Conservation (phyloP, 2,329 filamentous ascomycete species). For the Pochonia chlamydosporia region DNA sequence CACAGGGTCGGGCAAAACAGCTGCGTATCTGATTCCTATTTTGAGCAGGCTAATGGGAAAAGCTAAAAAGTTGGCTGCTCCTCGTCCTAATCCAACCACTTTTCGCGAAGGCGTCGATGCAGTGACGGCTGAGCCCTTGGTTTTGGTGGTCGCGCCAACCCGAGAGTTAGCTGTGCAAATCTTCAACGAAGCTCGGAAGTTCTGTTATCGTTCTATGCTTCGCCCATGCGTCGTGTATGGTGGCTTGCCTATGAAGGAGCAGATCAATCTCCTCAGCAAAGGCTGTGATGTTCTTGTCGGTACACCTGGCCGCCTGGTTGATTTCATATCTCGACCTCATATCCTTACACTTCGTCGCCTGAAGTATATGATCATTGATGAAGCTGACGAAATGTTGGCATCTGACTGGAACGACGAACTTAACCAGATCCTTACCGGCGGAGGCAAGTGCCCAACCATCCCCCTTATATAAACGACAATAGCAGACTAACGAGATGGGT, state of each 20-base stretch:
- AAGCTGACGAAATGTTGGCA: slow-evolving; percentile 88
- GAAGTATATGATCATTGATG: slow-evolving; percentile 79
- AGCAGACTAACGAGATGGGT: slow-evolving; percentile 24
- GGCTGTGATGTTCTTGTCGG: slow-evolving; percentile 88
- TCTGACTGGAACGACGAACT: slow-evolving; percentile 74
- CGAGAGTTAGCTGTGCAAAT: slow-evolving; percentile 92
- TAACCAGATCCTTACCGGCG: slow-evolving; percentile 69
- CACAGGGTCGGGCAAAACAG: slow-evolving; percentile 91
- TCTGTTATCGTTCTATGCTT: slow-evolving; percentile 93
- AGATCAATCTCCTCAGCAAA: slow-evolving; percentile 66
- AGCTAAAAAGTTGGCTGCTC: slow-evolving; percentile 77
- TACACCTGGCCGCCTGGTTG: slow-evolving; percentile 78
- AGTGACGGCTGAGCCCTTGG: slow-evolving; percentile 77
- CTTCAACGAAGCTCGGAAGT: slow-evolving; percentile 86
- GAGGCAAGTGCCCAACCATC: slow-evolving; percentile 54
- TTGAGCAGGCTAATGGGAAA: slow-evolving; percentile 93
- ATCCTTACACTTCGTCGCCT: slow-evolving; percentile 69
- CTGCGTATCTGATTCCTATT: slow-evolving; percentile 84
- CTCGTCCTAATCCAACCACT: slow-evolving; percentile 59
- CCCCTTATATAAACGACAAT: slow-evolving; percentile 6
- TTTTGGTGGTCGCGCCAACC: slow-evolving; percentile 79
- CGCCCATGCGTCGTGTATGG: slow-evolving; percentile 88
- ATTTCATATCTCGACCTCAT: slow-evolving; percentile 71
- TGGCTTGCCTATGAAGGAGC: slow-evolving; percentile 65
- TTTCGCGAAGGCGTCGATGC: slow-evolving; percentile 43